Percentiles rank a stretch among this genome's conserved stretches.
phyloP scores from a whole-genome alignment of 169 alveolate species.

The Cryptosporidium ubiquitum region DNA sequence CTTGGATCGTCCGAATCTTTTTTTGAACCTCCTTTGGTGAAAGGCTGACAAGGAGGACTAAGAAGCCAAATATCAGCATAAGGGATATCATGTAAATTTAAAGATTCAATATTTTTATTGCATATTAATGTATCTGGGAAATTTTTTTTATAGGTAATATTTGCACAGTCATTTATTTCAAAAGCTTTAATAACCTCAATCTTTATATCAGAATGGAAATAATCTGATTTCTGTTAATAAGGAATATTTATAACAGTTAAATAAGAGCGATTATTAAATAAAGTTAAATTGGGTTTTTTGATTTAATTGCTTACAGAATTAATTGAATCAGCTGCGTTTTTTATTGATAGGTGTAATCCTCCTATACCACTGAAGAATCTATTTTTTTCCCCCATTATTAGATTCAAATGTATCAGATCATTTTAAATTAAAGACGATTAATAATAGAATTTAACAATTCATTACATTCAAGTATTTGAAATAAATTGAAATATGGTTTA shows the following conservation, averaged over 20 bases:
- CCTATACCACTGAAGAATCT: conserved; percentile 82
- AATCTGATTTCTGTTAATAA: not conserved
- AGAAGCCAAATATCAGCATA: conserved; percentile 82
- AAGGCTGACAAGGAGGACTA: conserved; percentile 89
- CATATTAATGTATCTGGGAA: conserved; percentile 45
- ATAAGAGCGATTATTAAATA: not conserved
- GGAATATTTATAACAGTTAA: not conserved
- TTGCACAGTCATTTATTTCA: conserved; percentile 77
- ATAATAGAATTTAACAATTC: no score
- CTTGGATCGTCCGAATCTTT: conserved; percentile 76
- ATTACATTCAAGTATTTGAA: not conserved
- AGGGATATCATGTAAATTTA: conserved; percentile 39
- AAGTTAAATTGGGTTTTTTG: not conserved
- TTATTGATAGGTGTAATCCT: conserved; percentile 77
- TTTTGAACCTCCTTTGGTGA: conserved; percentile 81
- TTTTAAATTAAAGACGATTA: not conserved
- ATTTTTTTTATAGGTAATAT: conserved; percentile 74
- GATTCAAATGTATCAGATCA: not conserved
- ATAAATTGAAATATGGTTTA: no score
- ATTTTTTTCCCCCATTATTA: not conserved
- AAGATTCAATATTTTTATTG: conserved; percentile 36
- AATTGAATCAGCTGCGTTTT: conserved; percentile 44
- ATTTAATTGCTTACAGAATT: not conserved
- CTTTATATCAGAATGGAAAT: not conserved
- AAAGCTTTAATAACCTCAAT: conserved; percentile 32